Evolutionary conservation across 495 filamentous ascomycete species (phyloP), one percentile per base, ranked within the genome.

Genomic region (Xylaria castorea): DNA sequence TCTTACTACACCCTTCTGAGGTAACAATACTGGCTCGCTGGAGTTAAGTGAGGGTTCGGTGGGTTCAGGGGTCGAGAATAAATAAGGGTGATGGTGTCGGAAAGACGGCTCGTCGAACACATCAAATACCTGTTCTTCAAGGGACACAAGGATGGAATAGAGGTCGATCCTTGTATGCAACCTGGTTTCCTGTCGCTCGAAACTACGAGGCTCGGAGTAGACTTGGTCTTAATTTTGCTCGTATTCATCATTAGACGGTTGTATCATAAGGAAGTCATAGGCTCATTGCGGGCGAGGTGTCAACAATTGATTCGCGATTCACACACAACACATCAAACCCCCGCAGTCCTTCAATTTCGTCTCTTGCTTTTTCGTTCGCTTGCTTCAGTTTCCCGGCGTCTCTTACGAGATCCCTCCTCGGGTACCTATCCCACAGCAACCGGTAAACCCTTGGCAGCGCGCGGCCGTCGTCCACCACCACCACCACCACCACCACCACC

Each of bases 231-330:
- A 57, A 55, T 66, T 72, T 61, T 72, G 63, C 63, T 65, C 63
- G 50, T 72, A 72, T 72, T 64, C 38, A 61, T 71, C 53, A 65
- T 72, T 72, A 72, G 70, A 72, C 51, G 38, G 40, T 67, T 72
- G 70, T 72, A 72, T 60, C 53, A 67, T 66, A 72, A 66, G 42
- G 9, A 46, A 57, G 48, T 30, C 50, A 44, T 71, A 40, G 42
- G 32, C 68, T 70, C 62, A 66, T 40, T 66, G 50, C 50, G 63
- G 60, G 64, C 63, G 53, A 67, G 58, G 44, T 68, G 63, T 74
- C 63, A 36, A 51, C 34, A 70, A 58, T 68, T 73, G 66, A 74
- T 58, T 64, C 30, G 40, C n/a, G 36, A 46, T 68, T 51, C 72
- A 58, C 68, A 42, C 63, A 22, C 34, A 36, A 22, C 42, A 36